Percentiles rank a stretch among this genome's conserved stretches.
Conservation (phyloP, 345 rosid genomes). For the Populus pruinosa region DNA sequence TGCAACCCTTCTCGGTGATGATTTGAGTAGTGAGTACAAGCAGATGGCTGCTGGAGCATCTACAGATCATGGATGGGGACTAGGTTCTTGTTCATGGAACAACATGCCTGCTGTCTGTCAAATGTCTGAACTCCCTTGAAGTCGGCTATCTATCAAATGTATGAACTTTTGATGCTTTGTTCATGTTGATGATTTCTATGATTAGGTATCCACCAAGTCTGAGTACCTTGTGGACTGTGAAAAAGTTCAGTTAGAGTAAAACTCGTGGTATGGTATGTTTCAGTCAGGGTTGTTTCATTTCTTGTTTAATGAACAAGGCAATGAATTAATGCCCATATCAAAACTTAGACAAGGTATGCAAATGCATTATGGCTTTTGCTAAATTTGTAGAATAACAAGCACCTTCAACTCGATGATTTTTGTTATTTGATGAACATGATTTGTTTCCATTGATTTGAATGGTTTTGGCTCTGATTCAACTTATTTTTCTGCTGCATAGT, state of each 20-base stretch:
- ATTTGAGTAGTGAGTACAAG: slow-evolving; percentile 56
- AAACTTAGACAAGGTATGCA: slow-evolving; percentile 12
- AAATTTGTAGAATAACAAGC: slow-evolving; percentile 21
- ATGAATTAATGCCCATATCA: slow-evolving; percentile 18
- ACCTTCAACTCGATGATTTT: slow-evolving; percentile 8
- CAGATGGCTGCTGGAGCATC: slow-evolving; percentile 50
- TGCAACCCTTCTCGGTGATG: slow-evolving; percentile 67
- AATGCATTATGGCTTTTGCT: slow-evolving; percentile 15
- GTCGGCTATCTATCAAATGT: slow-evolving; percentile 12
- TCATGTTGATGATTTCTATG: slow-evolving; percentile 18
- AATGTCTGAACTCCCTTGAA: slow-evolving; percentile 55
- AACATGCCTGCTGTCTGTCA: slow-evolving; percentile 82
- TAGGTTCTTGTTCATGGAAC: slow-evolving; percentile 70
- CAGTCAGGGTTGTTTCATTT: slow-evolving; percentile 13
- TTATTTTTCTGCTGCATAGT: not conserved
- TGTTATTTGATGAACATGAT: slow-evolving; percentile 2
- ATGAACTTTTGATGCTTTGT: slow-evolving; percentile 10
- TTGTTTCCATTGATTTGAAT: slow-evolving; percentile 1
- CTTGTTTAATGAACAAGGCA: slow-evolving; percentile 5
- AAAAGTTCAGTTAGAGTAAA: slow-evolving; percentile 6
- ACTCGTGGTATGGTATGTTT: slow-evolving; percentile 14
- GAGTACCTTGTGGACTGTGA: slow-evolving; percentile 10
- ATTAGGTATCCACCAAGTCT: slow-evolving; percentile 4
- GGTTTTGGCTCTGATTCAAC: not conserved
- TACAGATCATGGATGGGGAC: slow-evolving; percentile 54